Percentiles rank a stretch among this genome's conserved stretches.
phyloP scores from a whole-genome alignment of 2,329 filamentous ascomycete species.

The Penicillium sp. region DNA sequence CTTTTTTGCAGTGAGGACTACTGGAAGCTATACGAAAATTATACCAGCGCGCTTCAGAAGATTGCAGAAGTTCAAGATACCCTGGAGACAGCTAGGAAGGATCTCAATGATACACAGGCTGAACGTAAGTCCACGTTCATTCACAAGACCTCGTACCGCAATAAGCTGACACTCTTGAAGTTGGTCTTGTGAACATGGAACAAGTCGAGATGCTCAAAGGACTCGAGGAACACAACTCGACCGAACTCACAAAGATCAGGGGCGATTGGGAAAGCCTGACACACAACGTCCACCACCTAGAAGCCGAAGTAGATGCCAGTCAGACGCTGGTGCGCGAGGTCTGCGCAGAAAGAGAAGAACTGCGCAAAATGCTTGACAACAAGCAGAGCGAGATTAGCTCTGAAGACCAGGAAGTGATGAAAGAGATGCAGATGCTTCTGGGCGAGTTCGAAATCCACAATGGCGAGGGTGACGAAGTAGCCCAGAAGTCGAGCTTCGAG shows the following conservation, averaged over 20 bases:
- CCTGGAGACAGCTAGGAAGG: constrained; percentile 37
- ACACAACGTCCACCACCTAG: constrained; percentile 39
- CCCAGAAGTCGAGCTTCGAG: constrained; percentile 41
- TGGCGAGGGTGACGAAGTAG: constrained; percentile 32
- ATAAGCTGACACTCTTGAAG: constrained; percentile 28
- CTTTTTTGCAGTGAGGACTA: constrained; percentile 38
- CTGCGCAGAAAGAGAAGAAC: constrained; percentile 42
- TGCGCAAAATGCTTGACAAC: constrained; percentile 41
- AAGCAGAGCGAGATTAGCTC: constrained; percentile 42
- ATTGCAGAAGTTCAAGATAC: constrained; percentile 42
- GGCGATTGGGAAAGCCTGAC: constrained; percentile 36
- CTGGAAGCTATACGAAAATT: constrained; percentile 45
- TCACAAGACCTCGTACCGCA: neutral
- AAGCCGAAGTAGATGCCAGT: constrained; percentile 43
- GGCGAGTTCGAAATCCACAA: constrained; percentile 42
- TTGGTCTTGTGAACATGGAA: constrained; percentile 39
- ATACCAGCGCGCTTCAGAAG: constrained; percentile 37
- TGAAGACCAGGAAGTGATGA: constrained; percentile 44
- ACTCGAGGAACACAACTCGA: constrained; percentile 37
- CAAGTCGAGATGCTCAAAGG: constrained; percentile 41
- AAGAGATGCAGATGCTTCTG: constrained; percentile 45
- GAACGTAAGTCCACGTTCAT: constrained; percentile 33
- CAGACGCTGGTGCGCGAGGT: constrained; percentile 41
- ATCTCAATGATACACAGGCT: constrained; percentile 39
- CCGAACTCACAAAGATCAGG: constrained; percentile 37